Evolutionary conservation across 2,329 filamentous ascomycete species (phyloP), one percentile per base, ranked within the genome.

Genomic region (Epichloe glyceriae): DNA sequence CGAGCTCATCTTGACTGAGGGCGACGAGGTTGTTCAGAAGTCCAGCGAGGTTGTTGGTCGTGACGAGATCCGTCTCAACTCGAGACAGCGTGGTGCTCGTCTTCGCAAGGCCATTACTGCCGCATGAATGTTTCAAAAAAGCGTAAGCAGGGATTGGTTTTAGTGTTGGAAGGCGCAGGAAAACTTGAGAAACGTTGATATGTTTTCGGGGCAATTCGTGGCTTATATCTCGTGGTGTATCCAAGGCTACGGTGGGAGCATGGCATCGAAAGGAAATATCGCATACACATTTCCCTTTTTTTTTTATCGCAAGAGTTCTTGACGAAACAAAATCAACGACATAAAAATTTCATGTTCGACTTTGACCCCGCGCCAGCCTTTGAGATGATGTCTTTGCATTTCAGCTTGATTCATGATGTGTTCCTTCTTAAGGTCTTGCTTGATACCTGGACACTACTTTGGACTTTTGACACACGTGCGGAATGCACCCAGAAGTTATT

Each of bases 1-100:
- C 74, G 94, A 98, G 81, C 80, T 98, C 67, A 98, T 98, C 83
- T 83, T 98, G 65, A 95, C 91, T 70, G 94, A 98, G 83, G 89
- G 80, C 67, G 86, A 94, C 70, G 94, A 98, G 82, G 82, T 86
- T 64, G 88, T 98, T 65, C 82, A 90, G 78, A 98, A 98, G 85
- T 83, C 83, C 57, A 79, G 89, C 73, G 95, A 97, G 82, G 78
- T 82, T 64, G 78, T 75, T 58, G 75, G 76, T 65, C 81, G 82
- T 63, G 79, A 85, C 63, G 69, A 74, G 56, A 66, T 72, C 60
- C 86, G 84, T 72, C 80, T 98, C 69, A 86, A 74, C 80, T 88
- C 86, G 67, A 87, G 91, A 80, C 93, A 98, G 83, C 89, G 90
- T 71, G 93, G 88, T 70, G 71, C 73, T 63, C 79, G 78, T 61